Conservation (phyloP, 108 stramenopile genomes). For the Skeletonema costatum region DNA sequence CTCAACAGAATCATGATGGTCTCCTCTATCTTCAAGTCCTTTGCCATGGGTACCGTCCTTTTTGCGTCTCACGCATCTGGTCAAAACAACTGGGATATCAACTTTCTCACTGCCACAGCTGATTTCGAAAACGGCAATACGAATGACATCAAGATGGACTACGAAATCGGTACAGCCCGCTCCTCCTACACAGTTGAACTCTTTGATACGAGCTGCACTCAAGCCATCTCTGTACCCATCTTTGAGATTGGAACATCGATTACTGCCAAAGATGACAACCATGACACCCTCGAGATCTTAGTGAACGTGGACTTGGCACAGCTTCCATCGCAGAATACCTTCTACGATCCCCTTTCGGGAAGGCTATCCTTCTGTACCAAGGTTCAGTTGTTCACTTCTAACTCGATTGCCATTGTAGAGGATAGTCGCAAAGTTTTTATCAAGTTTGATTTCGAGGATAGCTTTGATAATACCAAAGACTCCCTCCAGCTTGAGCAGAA, state of each 20-base stretch:
- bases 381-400: too few relatives aligned
- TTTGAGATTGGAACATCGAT: not conserved
- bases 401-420: constrained; percentile 16
- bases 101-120: constrained; percentile 7
- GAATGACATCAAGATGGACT: constrained; percentile 10
- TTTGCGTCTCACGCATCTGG: constrained; percentile 7
- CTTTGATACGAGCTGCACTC: constrained; percentile 23
- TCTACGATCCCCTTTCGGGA: too few relatives aligned
- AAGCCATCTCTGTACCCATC: constrained; percentile 18
- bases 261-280: constrained; percentile 13
- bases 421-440: constrained; percentile 4
- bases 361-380: too few relatives aligned
- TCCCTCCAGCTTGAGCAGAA: not conserved
- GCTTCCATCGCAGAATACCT: too few relatives aligned
- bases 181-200: constrained; percentile 10
- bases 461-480: constrained; percentile 2
- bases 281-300: constrained; percentile 22
- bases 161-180: constrained; percentile 5
- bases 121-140: constrained; percentile 10
- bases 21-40: constrained; percentile 8
- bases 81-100: constrained; percentile 41
- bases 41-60: constrained; percentile 11
- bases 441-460: constrained; percentile 15
- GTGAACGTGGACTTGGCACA: constrained; percentile 8
- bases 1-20: not conserved